Evolutionary conservation across 352 stramenopile genomes (phyloP), one percentile per base, ranked within the genome.

Genomic region (Phytophthora niederhauseri): DNA sequence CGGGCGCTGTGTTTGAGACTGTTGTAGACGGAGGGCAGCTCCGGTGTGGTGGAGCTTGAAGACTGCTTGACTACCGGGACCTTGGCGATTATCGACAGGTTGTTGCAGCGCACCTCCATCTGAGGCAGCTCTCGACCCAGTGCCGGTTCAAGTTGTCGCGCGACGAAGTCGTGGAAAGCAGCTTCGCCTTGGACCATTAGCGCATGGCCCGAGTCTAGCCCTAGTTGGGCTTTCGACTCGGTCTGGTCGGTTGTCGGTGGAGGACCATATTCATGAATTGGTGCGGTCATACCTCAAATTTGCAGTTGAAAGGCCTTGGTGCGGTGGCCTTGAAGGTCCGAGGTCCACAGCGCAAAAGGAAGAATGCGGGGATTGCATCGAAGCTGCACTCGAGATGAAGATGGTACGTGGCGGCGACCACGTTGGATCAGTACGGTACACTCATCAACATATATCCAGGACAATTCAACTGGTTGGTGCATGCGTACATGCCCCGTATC

Each of bases 81-180:
- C 14, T 81, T 68, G n/a, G 76, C 76, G 15, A 68, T 7, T 24
- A 80, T 48, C 2, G 76, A 77, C 3, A 84, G 38, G 24, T 84
- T 43, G 20, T 70, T 77, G 64, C 73, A 78, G 15, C 75, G 74
- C 50, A 84, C 72, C 43, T 83, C 73, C 50, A 81, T 73, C 49
- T 80, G 70, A 7, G 67, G 73, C n/a, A 84, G 49, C 53, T 7
- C 9, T 28, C 61, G 70, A 19, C 75, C 72, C 4, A 73, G 11
- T 31, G 75, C 61, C 22, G 53, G 36, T 49, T 79, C 71, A 6
- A 82, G 41, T 31, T 77, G 55, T 1, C 62, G 50, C 9, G 60
- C 58, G 4, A 82, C 28, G 52, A 64, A 70, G 20, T 72, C 57
- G 60, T 82, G 61, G 49, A 80, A 75, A 4, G 56, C 61, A 28